Percentiles rank a stretch among this genome's conserved stretches.
Evolutionary conservation across 2,329 filamentous ascomycete genomes (phyloP).

Genomic region (Thelonectria blattea): DNA sequence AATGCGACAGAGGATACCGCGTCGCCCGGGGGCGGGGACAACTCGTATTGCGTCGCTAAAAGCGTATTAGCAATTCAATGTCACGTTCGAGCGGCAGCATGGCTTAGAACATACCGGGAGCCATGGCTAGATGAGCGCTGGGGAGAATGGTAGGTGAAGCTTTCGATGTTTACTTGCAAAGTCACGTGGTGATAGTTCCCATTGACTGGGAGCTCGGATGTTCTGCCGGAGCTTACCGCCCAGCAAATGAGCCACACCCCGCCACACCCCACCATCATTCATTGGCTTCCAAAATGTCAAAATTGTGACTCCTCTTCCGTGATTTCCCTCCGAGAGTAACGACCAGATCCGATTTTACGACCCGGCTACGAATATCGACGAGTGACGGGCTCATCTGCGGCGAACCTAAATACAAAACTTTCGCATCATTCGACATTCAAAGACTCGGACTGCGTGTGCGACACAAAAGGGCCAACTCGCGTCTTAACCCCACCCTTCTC

Average conservation of each 20-base stretch:
- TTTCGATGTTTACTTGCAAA: conserved; percentile 45
- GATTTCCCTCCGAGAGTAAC: conserved; percentile 31
- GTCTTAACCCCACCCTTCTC: conserved; percentile 42
- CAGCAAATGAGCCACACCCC: conserved; percentile 43
- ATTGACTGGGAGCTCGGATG: conserved; percentile 19
- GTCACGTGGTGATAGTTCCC: conserved; percentile 45
- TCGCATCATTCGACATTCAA: conserved; percentile 17
- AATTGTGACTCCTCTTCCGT: conserved; percentile 50
- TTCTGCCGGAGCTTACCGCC: conserved; percentile 44
- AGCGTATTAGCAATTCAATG: conserved; percentile 26
- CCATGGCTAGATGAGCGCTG: conserved; percentile 42
- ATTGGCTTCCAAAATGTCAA: conserved; percentile 49
- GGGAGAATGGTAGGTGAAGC: conserved; percentile 31
- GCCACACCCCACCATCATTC: conserved; percentile 50
- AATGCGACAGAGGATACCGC: conserved; percentile 87
- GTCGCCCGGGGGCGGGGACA: conserved; percentile 82
- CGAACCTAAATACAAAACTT: background rate
- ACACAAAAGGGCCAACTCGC: conserved; percentile 33
- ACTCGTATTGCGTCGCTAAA: conserved; percentile 77
- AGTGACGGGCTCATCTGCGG: conserved; percentile 15
- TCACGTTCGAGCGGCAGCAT: background rate
- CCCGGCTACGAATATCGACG: conserved; percentile 27
- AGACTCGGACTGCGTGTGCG: conserved; percentile 28
- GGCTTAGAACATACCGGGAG: conserved; percentile 46
- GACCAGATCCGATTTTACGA: conserved; percentile 36